phyloP scores from a whole-genome alignment of 23 red algal species.

The Gracilaria domingensis region DNA sequence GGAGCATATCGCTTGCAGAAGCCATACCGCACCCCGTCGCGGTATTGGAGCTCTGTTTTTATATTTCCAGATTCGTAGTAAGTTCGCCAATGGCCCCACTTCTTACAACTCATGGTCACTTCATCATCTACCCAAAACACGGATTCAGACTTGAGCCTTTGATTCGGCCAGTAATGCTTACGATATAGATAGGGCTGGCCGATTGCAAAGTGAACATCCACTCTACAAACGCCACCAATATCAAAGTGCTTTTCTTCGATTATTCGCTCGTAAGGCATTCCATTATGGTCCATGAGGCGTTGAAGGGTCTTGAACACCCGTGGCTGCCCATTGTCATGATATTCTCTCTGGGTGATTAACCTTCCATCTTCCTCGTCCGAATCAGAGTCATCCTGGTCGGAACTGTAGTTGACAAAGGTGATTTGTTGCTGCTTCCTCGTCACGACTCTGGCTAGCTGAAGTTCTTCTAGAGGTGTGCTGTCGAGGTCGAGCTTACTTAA shows the following conservation, averaged over 20 bases:
- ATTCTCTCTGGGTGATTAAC: slow-evolving; percentile 68
- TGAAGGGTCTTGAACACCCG: slow-evolving; percentile 74
- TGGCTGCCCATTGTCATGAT: slow-evolving; percentile 86
- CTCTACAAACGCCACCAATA: slow-evolving; percentile 81
- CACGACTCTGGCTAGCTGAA: slow-evolving; percentile 87
- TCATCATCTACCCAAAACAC: slow-evolving; percentile 97
- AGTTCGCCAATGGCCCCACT: slow-evolving; percentile 84
- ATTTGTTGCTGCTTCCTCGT: slow-evolving; percentile 74
- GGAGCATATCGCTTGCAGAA: slow-evolving; percentile 92
- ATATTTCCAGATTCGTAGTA: slow-evolving; percentile 92
- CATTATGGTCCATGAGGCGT: slow-evolving; percentile 34
- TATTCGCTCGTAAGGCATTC: slow-evolving; percentile 69
- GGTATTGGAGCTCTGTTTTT: slow-evolving; percentile 84
- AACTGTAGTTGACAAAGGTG: slow-evolving; percentile 76
- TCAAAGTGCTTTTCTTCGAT: slow-evolving; percentile 99
- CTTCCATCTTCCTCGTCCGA: slow-evolving; percentile 89
- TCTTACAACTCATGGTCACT: slow-evolving; percentile 77
- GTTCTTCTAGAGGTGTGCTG: slow-evolving; percentile 71
- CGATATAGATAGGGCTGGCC: slow-evolving; percentile 93
- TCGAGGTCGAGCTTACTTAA: slow-evolving; percentile 75
- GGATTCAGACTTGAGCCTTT: slow-evolving; percentile 90
- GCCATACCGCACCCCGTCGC: slow-evolving; percentile 83
- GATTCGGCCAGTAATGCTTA: slow-evolving; percentile 93
- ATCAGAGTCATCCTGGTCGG: slow-evolving; percentile 91
- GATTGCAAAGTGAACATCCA: slow-evolving; percentile 94